Base-by-base conservation (phyloP, 306 rosid species). In the Dalbergia cultrata region DNA sequence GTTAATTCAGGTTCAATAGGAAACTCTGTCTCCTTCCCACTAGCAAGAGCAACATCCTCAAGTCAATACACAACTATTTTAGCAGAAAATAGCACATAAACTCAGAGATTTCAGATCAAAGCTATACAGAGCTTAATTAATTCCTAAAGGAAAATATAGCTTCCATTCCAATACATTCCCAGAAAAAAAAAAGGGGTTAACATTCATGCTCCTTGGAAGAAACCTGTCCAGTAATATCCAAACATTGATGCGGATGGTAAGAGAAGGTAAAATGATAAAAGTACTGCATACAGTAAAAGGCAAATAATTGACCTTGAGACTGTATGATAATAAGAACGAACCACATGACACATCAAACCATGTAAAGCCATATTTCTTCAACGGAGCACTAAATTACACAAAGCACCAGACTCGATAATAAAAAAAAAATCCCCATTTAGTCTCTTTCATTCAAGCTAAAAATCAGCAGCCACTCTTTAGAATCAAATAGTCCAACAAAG, bases 11-110 rank as follows among this genome's bases (percentile, higher is more conserved):
- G 97, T 86, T 93, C 98, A 78, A 93, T 93, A 37, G 87, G 92
- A 81, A 93, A 93, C 84, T 93, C 98, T 0, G 95, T 87, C 92
- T 93, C 97, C 87, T 91, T 90, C 66, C 98, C 98, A 60, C 98
- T 93, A 83, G 12, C 72, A 84, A 76, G 22, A 68, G 73, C 52
- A 72, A 76, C 45, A 80, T 39, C 44, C 8, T 62, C 62, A 58
- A 57, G 86, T 84, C 77, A 83, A 47, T 67, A 26, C 1, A 45
- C 18, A 19, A 57, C 45, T 10, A 41, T 41, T 78, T 67, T 22
- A 9, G 14, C 16, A 13, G 52, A 77, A 13, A 66, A 18, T 41
- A 73, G 22, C 67, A 74, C 9, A 77, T 39, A 0, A 76, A 76
- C n/a, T 17, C 12, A 70, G 58, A 16, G 5, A 49, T 33, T 81